These are phyloP conservation scores for Prinsepia uniflora DNA, from an alignment of 306 rosid species.

Conservation along the genomic window DNA sequence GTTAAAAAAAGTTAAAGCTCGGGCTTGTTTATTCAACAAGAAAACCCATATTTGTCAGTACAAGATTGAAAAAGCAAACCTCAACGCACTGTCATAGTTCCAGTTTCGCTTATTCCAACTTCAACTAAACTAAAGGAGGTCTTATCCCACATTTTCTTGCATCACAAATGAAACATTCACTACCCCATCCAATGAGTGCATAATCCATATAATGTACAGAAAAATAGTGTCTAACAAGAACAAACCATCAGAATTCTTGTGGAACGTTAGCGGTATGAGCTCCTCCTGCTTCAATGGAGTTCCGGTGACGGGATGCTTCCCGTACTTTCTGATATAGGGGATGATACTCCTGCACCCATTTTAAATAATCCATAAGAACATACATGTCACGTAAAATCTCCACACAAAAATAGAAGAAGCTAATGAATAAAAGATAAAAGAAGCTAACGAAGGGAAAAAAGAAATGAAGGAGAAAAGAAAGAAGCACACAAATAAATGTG, in stretches of 20 bases:
- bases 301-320: slow-evolving; percentile 88
- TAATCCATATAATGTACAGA: not conserved
- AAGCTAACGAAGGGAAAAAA: not conserved
- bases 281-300: slow-evolving; percentile 64
- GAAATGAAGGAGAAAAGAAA: not conserved
- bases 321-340: slow-evolving; percentile 74
- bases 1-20: not conserved
- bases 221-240: not conserved
- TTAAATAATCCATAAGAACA: slow-evolving; percentile 16
- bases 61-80: not conserved
- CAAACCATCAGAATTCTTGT: slow-evolving; percentile 87
- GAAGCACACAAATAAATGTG: not conserved
- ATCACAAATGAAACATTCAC: not conserved
- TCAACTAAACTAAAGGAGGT: not conserved
- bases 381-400: not conserved
- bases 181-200: not conserved
- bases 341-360: slow-evolving; percentile 58
- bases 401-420: not conserved
- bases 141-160: not conserved
- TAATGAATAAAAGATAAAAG: not conserved
- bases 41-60: not conserved
- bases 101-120: not conserved
- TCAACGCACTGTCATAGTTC: not conserved
- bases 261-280: slow-evolving; percentile 77
- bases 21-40: not conserved